A percentile compares a stretch with the other conserved stretches of the same genome.
Conservation (phyloP, 306 rosid species). For the Cicer cuneatum region DNA sequence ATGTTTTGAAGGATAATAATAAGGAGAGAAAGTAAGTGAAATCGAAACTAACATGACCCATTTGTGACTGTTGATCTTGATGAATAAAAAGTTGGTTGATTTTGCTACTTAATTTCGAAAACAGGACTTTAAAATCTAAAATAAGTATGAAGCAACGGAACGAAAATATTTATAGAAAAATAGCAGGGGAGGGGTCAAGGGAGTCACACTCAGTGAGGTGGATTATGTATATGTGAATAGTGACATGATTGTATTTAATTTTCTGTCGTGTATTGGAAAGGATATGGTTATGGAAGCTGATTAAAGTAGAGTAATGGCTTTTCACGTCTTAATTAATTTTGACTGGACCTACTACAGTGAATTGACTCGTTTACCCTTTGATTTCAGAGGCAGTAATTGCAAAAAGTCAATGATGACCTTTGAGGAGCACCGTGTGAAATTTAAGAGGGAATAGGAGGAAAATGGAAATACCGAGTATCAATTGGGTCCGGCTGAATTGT, state of each 20-base stretch:
- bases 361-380: slow-evolving; percentile 34
- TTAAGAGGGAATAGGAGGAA: background rate
- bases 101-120: too few relatives aligned
- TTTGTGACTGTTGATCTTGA: slow-evolving; percentile 6
- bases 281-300: too few relatives aligned
- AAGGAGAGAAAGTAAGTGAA: background rate
- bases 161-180: slow-evolving; percentile 28
- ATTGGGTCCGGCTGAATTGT: too few relatives aligned
- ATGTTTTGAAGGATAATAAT: background rate
- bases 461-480: too few relatives aligned
- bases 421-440: background rate
- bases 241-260: too few relatives aligned
- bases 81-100: background rate
- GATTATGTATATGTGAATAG: background rate
- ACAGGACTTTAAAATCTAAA: background rate
- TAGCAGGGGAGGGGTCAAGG: slow-evolving; percentile 24
- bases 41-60: slow-evolving; percentile 69
- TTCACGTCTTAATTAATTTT: background rate
- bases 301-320: too few relatives aligned
- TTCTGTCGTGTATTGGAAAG: too few relatives aligned
- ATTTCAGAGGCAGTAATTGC: background rate
- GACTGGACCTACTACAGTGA: background rate
- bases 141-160: background rate
- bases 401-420: background rate
- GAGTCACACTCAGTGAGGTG: slow-evolving; percentile 12